Conservation (phyloP, 352 stramenopile species). For the Globisporangium uncinulatum region DNA sequence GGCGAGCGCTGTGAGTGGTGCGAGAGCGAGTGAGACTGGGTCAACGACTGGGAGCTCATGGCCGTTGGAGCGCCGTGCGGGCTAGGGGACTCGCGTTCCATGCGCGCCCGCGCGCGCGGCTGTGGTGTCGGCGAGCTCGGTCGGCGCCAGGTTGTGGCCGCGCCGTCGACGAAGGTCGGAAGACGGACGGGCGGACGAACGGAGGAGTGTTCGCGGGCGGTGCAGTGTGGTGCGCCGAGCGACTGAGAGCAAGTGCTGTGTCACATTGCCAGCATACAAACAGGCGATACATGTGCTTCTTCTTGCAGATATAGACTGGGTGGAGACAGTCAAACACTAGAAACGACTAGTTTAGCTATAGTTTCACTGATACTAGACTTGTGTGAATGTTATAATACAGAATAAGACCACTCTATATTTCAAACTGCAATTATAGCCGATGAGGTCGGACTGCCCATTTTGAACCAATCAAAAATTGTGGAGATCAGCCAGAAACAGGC, state of each 20-base stretch:
- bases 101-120: neutral
- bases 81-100: constrained; percentile 2
- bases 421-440: no score
- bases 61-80: neutral
- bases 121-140: neutral
- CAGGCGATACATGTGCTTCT: no score
- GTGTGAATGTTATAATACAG: no score
- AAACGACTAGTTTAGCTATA: no score
- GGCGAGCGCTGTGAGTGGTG: constrained; percentile 41
- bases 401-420: no score
- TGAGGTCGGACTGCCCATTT: no score
- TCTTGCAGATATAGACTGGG: no score
- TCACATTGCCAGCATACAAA: neutral
- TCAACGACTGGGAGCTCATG: constrained; percentile 16
- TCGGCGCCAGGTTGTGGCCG: neutral
- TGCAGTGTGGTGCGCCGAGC: neutral
- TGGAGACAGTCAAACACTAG: no score
- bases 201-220: neutral
- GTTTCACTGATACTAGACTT: no score
- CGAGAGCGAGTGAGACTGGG: constrained; percentile 42
- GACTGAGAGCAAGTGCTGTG: neutral
- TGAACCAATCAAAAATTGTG: no score
- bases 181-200: neutral
- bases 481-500: no score
- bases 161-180: neutral